Evolutionary conservation across 805 yeast species (phyloP).

Genomic region (Metschnikowia sp.): DNA sequence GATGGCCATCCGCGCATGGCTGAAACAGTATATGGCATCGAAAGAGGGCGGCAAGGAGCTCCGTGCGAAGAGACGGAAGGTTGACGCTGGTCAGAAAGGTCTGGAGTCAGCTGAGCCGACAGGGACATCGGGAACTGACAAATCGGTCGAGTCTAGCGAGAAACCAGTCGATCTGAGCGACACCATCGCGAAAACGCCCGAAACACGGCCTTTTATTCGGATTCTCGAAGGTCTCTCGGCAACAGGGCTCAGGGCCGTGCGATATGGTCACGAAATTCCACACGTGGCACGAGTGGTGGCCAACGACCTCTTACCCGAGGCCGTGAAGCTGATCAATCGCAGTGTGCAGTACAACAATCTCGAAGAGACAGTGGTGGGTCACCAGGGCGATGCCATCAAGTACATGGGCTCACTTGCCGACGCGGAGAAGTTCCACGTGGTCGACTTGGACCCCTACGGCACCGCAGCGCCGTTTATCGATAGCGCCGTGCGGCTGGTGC

Average conservation of each 20-base stretch:
- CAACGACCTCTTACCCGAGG: slow-evolving; percentile 82
- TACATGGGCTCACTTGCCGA: slow-evolving; percentile 55
- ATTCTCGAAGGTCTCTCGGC: slow-evolving; percentile 92
- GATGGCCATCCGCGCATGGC: slow-evolving; percentile 83
- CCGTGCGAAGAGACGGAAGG: slow-evolving; percentile 15
- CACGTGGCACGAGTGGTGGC: slow-evolving; percentile 72
- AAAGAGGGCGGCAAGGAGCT: slow-evolving; percentile 26
- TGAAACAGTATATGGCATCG: slow-evolving; percentile 50
- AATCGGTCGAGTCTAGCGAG: background rate
- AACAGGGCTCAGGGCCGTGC: slow-evolving; percentile 88
- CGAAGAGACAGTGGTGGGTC: slow-evolving; percentile 53
- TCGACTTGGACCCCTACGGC: slow-evolving; percentile 97
- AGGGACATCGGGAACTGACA: no score
- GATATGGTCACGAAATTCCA: slow-evolving; percentile 92
- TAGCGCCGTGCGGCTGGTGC: slow-evolving; percentile 80
- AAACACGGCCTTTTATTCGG: slow-evolving; percentile 32
- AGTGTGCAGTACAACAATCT: slow-evolving; percentile 70
- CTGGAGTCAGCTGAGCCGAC: no score
- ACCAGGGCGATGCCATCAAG: slow-evolving; percentile 87
- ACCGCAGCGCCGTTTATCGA: slow-evolving; percentile 95
- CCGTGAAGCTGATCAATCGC: slow-evolving; percentile 74
- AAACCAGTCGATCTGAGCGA: background rate
- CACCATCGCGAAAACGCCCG: background rate
- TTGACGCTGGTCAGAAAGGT: background rate
- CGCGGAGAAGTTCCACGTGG: slow-evolving; percentile 63